Base-by-base conservation (phyloP, 768 basidiomycete species). In the Psilocybe sp. region DNA sequence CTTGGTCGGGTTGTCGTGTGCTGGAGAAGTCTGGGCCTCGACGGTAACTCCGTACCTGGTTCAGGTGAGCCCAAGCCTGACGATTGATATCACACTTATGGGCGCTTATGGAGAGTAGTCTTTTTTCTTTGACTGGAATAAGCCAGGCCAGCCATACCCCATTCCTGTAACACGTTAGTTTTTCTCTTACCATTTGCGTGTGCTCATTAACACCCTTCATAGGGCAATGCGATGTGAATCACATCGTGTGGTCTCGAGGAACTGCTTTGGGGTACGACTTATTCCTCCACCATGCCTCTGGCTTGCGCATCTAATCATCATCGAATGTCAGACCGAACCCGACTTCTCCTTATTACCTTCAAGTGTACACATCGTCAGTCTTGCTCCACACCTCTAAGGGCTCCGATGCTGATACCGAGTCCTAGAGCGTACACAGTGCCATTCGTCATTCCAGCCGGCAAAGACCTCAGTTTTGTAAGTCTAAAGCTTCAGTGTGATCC, bases 291-390 rank as follows among this genome's bases (percentile, higher is more conserved):
- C 33, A 36, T 19, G n/a, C 40, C 32, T 46, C 38, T 33, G 6
- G 19, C 13, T 23, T 41, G 15, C 40, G 46, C 18, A 48, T 39
- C 35, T 53, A 40, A 49, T 51, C 1, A 54, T n/a, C 28, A 7
- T 45, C 43, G 42, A 19, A 16, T 16, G 11, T 15, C 44, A 85
- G 83, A 5, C 81, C 80, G 7, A 76, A 78, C 55, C 79, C 80
- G 3, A 64, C 63, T 5, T 72, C 80, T 4, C 83, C 83, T 13
- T 84, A 82, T 61, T 79, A 65, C 58, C 74, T 85, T 4, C 79
- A 82, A 58, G 70, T 84, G 8, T 84, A 80, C 58, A 79, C 81
- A 12, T 82, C 81, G 82, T 82, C 49, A 61, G 81, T 68, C 43
- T 33, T 7, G 15, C 37, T 18, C 37, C 28, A 31, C 19, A 13